These are phyloP conservation scores for Fusarium veterinarium DNA, from an alignment of 2,329 filamentous ascomycete species.

Conservation along the genomic window DNA sequence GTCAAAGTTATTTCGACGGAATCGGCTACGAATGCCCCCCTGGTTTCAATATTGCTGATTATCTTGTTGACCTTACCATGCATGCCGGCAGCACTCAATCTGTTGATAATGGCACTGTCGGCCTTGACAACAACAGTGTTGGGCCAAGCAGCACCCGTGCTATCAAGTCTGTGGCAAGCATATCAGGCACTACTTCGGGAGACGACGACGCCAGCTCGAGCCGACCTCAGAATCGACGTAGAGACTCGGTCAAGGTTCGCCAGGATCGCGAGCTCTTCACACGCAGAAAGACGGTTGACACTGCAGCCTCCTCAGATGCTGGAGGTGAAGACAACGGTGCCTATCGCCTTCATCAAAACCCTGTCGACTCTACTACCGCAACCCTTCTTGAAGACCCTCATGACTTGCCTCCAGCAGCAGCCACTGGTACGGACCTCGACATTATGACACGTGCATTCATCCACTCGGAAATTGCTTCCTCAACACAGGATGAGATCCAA, in stretches of 20 bases:
- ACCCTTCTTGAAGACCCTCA: conserved; percentile 78
- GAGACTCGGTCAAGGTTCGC: conserved; percentile 83
- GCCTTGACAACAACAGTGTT: conserved; percentile 71
- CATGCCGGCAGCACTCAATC: conserved; percentile 77
- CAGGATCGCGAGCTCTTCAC: conserved; percentile 94
- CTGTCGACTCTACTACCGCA: conserved; percentile 59
- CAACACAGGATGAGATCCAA: conserved; percentile 82
- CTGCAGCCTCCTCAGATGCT: conserved; percentile 70
- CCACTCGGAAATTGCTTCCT: conserved; percentile 79
- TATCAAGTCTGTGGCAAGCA: conserved; percentile 89
- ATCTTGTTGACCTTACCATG: conserved; percentile 97
- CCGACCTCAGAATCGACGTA: conserved; percentile 76
- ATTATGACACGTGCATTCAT: conserved; percentile 80
- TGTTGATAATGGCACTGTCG: conserved; percentile 64
- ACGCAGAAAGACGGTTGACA: conserved; percentile 74
- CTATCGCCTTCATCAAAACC: conserved; percentile 63
- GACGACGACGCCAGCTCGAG: conserved; percentile 70
- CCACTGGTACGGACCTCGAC: conserved; percentile 81
- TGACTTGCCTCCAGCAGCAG: conserved; percentile 68
- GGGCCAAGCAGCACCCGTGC: conserved; percentile 88
- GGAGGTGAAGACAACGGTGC: conserved; percentile 62
- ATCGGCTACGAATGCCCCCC: conserved; percentile 94
- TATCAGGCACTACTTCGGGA: conserved; percentile 79
- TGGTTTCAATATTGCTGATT: conserved; percentile 99
- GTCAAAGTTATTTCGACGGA: conserved; percentile 91